Evolutionary conservation across 208 protist genomes (phyloP).

Genomic region (Leptomonas seymouri): DNA sequence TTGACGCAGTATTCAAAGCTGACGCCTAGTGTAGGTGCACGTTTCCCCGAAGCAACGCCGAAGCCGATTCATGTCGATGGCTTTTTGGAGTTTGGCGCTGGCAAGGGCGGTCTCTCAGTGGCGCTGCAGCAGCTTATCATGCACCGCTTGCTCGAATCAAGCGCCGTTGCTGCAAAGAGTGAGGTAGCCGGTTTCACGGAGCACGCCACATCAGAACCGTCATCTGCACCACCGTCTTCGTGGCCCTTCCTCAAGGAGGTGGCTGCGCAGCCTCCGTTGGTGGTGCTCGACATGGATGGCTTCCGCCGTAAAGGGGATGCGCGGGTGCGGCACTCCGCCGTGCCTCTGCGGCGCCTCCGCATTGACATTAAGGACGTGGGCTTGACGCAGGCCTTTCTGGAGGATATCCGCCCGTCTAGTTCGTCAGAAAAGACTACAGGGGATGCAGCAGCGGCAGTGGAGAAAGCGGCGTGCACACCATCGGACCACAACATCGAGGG

Average conservation of each 20-base stretch:
- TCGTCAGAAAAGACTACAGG: neutral
- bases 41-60: neutral
- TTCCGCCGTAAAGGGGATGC: constrained; percentile 79
- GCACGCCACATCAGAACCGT: neutral
- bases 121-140: constrained; percentile 59
- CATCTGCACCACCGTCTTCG: neutral
- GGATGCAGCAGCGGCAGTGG: neutral
- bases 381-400: constrained; percentile 45
- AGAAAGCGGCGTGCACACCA: neutral
- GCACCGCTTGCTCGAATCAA: neutral
- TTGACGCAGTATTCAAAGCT: neutral
- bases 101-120: constrained; percentile 73
- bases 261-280: constrained; percentile 28
- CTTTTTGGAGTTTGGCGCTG: constrained; percentile 77
- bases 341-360: constrained; percentile 63
- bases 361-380: constrained; percentile 83
- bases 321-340: constrained; percentile 46
- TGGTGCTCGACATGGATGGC: constrained; percentile 68
- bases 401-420: constrained; percentile 5
- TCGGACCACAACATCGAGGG: neutral
- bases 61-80: constrained; percentile 30
- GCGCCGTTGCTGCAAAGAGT: neutral
- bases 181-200: neutral
- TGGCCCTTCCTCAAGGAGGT: constrained; percentile 25
- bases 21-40: neutral